These are phyloP conservation scores for Colletotrichum aenigma DNA, from an alignment of 2,329 filamentous ascomycete genomes.

Conservation along the genomic window DNA sequence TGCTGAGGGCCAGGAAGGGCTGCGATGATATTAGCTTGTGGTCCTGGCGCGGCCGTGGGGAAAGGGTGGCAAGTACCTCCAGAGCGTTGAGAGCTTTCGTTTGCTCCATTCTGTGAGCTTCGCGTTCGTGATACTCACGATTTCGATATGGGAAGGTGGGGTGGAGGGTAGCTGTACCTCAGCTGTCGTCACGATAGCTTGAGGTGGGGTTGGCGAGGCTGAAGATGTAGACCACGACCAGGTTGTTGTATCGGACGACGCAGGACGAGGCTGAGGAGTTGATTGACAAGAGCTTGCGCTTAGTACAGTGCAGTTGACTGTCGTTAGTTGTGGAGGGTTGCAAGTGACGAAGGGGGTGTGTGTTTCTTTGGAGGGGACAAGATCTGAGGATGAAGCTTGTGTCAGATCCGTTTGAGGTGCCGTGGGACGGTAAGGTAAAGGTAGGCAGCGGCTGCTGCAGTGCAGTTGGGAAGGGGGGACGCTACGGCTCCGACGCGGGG, in stretches of 20 bases:
- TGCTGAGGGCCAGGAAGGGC: conserved; percentile 90
- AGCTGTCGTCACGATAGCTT: neutral
- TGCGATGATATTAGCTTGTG: conserved; percentile 48
- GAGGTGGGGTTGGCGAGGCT: conserved; percentile 13
- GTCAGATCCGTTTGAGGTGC: conserved; percentile 30
- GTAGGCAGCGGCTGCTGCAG: neutral
- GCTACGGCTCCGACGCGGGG: conserved; percentile 10
- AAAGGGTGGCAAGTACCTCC: conserved; percentile 47
- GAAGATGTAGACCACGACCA: neutral
- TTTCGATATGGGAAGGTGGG: neutral
- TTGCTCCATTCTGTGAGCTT: conserved; percentile 68
- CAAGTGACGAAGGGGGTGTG: neutral
- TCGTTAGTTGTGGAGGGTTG: neutral
- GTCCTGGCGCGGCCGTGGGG: neutral
- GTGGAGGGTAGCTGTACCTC: neutral
- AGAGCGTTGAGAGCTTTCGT: conserved; percentile 68
- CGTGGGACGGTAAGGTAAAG: neutral
- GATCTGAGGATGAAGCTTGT: conserved; percentile 21
- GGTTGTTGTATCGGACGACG: neutral
- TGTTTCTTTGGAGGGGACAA: neutral
- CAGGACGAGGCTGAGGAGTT: neutral
- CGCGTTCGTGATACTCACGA: neutral
- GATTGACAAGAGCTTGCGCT: neutral
- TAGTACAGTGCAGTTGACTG: neutral
- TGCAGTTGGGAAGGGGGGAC: neutral